Evolutionary conservation across 345 rosid genomes (phyloP).

Genomic region (Crucihimalaya himalaica): DNA sequence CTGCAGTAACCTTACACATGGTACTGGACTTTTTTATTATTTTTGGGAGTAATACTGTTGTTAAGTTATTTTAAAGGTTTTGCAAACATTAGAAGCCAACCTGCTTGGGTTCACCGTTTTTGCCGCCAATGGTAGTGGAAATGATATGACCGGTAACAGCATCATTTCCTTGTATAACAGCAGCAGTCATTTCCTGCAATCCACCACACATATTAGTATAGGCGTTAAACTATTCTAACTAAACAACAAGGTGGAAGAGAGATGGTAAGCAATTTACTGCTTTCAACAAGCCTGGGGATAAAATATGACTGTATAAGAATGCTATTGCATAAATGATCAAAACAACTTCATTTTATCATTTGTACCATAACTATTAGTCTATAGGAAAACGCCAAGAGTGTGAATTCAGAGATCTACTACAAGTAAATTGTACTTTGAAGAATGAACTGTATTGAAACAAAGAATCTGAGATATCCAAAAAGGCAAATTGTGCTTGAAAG

Average conservation of each 20-base stretch:
- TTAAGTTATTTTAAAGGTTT: not conserved
- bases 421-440: slow-evolving; percentile 18
- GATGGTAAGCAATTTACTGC: slow-evolving; percentile 7
- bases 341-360: not conserved
- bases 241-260: not conserved
- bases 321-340: not conserved
- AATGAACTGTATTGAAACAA: slow-evolving; percentile 3
- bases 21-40: too few species aligned
- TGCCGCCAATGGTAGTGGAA: slow-evolving; percentile 85
- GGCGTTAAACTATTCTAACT: not conserved
- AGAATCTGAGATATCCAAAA: not conserved
- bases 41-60: too few species aligned
- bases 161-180: slow-evolving; percentile 59
- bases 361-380: too few species aligned
- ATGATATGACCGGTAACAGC: slow-evolving; percentile 73
- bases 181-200: slow-evolving; percentile 61
- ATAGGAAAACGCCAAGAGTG: not conserved
- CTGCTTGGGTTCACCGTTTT: slow-evolving; percentile 84
- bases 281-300: not conserved
- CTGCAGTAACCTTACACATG: not conserved
- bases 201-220: slow-evolving; percentile 16
- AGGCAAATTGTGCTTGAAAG: not conserved
- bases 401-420: slow-evolving; percentile 18
- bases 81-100: slow-evolving; percentile 36
- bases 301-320: not conserved